A percentile compares a stretch with the other conserved stretches of the same genome.
These are phyloP conservation scores for Eucalyptus globulus DNA, from an alignment of 345 rosid species.

Conservation along the genomic window DNA sequence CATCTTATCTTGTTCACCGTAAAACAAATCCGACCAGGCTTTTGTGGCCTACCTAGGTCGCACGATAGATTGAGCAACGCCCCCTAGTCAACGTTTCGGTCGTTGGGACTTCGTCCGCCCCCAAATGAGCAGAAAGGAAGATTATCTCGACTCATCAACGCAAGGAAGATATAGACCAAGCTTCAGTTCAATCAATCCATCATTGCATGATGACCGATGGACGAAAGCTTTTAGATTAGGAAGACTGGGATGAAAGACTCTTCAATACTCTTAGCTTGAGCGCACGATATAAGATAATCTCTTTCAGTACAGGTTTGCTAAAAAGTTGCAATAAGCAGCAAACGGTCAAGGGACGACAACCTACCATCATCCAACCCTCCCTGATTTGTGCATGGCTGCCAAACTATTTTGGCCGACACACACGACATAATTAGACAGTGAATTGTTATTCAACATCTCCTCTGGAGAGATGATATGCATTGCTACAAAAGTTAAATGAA, in stretches of 20 bases:
- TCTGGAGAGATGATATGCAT: not conserved
- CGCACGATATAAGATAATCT: not conserved
- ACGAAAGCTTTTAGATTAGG: not conserved
- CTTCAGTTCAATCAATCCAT: not conserved
- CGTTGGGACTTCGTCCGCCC: not conserved
- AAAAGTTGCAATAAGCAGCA: not conserved
- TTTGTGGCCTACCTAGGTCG: not conserved
- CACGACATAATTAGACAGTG: not conserved
- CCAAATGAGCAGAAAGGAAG: not conserved
- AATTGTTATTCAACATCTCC: not conserved
- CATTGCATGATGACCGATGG: not conserved
- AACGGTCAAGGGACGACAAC: not conserved
- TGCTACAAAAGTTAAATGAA: not conserved
- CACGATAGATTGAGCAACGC: not conserved
- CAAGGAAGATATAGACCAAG: not conserved
- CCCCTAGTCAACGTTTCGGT: not conserved
- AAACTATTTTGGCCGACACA: not conserved
- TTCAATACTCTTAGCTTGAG: not conserved
- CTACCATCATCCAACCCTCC: not conserved
- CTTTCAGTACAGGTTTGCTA: not conserved
- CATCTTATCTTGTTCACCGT: not conserved
- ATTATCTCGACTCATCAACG: not conserved
- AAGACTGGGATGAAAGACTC: not conserved
- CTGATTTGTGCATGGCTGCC: not conserved
- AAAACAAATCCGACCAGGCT: not conserved